Evolutionary conservation across 2,329 filamentous ascomycete species (phyloP), one percentile per base, ranked within the genome.

Genomic region (Talaromyces amestolkiae): DNA sequence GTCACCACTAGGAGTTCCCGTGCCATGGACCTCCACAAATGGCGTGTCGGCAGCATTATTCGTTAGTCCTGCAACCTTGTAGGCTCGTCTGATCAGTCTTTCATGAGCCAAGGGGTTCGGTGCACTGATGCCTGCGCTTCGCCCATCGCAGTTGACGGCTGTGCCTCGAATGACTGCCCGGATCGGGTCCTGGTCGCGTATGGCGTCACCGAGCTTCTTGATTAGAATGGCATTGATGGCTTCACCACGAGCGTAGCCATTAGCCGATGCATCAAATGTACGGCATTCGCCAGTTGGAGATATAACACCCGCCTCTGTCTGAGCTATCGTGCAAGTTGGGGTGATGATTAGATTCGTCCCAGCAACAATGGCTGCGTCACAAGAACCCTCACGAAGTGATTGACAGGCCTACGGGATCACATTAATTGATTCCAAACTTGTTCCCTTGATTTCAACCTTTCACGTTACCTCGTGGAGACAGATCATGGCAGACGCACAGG

Each of bases 181-280:
- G 53, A 83, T 78, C 3, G 73, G 67, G 60, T 83, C 80, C 1
- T 75, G 75, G 66, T 83, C 79, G 0, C 58, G 33, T 2, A 86
- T 58, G 0, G 86, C 86, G 1, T 77, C 70, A 5, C 69, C 72
- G 0, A 87, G 70, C 1, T 71, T 75, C 70, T 87, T 87, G 0
- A 88, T 66, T 0, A 86, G 71, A 0, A 87, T 66, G 0, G 76
- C 72, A 0, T 78, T 79, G 17, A 84, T 73, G 2, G 83, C 84
- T 61, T 87, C 85, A 8, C 81, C 83, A 1, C 84, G 78, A 31
- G 77, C 83, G 71, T 79, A 85, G 7, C 83, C 84, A 67, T 84
- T 72, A 0, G 80, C 84, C 0, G 68, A 70, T 0, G 68, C 70
- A 70, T 80, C 78, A 71, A 75, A 82, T 71, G 76, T 82, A 10